Evolutionary conservation across 208 protist genomes (phyloP).

Genomic region (Naegleria gruberi): DNA sequence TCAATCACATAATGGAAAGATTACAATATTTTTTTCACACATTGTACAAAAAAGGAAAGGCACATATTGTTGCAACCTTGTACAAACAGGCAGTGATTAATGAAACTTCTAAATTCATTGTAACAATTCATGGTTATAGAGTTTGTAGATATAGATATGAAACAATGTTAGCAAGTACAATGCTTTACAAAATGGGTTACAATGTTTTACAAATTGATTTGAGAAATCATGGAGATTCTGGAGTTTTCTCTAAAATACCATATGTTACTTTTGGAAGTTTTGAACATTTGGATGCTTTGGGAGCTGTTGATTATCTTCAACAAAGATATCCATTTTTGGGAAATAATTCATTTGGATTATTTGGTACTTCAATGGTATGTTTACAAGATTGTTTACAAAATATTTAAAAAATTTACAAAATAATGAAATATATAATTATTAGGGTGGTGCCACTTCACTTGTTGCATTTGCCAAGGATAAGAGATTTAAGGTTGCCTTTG

Average conservation of each 20-base stretch:
- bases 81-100: background rate
- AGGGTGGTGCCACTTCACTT: background rate
- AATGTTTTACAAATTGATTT: conserved; percentile 10
- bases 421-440: too few species aligned
- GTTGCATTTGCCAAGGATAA: background rate
- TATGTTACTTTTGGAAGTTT: background rate
- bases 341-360: background rate
- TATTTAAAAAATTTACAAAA: too few species aligned
- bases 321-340: background rate
- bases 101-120: background rate
- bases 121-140: background rate
- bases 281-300: conserved; percentile 9
- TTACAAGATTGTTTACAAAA: too few species aligned
- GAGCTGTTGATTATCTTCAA: background rate
- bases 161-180: background rate
- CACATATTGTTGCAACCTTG: background rate
- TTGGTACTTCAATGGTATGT: background rate
- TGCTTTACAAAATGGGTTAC: background rate
- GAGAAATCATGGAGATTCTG: conserved; percentile 8
- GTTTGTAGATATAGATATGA: background rate
- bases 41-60: background rate
- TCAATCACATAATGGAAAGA: background rate
- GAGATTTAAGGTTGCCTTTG: background rate
- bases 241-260: background rate
- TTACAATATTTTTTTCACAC: too few species aligned